Percentiles rank a stretch among this genome's conserved stretches.
These are phyloP conservation scores for Penicillium hordei DNA, from an alignment of 2,329 filamentous ascomycete species.

Conservation along the genomic window DNA sequence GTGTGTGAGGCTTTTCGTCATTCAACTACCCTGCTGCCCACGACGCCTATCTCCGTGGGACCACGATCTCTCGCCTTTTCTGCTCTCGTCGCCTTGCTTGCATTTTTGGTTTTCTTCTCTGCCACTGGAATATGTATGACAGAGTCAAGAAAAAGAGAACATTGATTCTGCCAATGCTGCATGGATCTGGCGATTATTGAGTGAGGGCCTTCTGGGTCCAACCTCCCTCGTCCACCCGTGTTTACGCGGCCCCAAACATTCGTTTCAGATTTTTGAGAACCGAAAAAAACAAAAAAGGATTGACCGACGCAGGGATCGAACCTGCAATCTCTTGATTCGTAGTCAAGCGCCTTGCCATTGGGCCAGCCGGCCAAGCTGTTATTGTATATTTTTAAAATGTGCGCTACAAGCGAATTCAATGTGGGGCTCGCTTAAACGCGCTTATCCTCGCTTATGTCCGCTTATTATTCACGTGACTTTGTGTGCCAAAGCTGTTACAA, in stretches of 20 bases:
- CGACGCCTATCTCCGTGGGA: no score
- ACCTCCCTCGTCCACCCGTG: neutral
- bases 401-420: neutral
- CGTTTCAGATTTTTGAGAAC: no score
- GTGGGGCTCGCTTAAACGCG: neutral
- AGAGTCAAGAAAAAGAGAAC: neutral
- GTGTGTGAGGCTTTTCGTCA: neutral
- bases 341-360: slow-evolving; percentile 55
- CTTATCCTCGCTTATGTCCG: neutral
- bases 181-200: no score
- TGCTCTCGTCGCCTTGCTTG: neutral
- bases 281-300: slow-evolving; percentile 17
- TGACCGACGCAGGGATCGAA: slow-evolving; percentile 47
- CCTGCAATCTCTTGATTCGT: slow-evolving; percentile 55
- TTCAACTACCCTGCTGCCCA: neutral
- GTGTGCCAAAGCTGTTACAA: accelerated
- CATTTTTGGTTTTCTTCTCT: neutral
- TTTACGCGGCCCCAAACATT: no score
- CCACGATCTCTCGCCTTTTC: neutral
- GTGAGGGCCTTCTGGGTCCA: no score
- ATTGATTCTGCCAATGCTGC: neutral
- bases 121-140: neutral
- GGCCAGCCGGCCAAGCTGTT: slow-evolving; percentile 37
- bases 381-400: accelerated
- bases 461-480: neutral